These are phyloP conservation scores for Neonothopanus nambi DNA, from an alignment of 1,284 basidiomycete species.

Conservation along the genomic window DNA sequence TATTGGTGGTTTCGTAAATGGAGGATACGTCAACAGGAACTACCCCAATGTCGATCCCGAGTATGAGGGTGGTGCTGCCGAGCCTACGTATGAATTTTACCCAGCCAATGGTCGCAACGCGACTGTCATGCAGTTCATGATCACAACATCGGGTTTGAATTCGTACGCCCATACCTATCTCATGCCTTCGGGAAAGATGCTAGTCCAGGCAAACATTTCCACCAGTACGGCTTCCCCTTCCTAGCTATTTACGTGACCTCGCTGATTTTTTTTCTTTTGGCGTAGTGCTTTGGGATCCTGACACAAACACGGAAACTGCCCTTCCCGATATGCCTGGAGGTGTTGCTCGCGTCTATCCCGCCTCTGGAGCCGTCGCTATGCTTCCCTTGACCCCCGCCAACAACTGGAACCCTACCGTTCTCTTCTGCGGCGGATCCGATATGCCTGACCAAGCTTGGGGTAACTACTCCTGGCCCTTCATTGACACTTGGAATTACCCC, in stretches of 20 bases:
- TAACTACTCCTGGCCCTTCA: conserved; percentile 57
- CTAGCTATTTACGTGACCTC: conserved; percentile 17
- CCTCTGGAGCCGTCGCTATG: conserved; percentile 80
- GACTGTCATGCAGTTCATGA: conserved; percentile 75
- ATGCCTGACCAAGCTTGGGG: conserved; percentile 61
- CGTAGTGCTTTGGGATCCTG: conserved; percentile 32
- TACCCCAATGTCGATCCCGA: conserved; percentile 65
- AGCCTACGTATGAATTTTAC: conserved; percentile 81
- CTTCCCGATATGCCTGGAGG: conserved; percentile 51
- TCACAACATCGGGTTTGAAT: conserved; percentile 85
- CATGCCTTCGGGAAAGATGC: conserved; percentile 80
- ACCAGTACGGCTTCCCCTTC: conserved; percentile 49
- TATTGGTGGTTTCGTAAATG: conserved; percentile 82
- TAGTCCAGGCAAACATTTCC: conserved; percentile 84
- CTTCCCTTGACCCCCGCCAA: conserved; percentile 79
- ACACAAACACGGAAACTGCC: conserved; percentile 48
- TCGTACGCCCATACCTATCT: conserved; percentile 86
- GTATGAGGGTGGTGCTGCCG: conserved; percentile 66
- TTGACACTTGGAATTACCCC: conserved; percentile 55
- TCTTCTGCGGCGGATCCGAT: conserved; percentile 80
- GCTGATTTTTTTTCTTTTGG: conserved; percentile 7
- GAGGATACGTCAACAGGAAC: conserved; percentile 92
- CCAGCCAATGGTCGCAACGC: conserved; percentile 59
- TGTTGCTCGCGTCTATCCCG: conserved; percentile 38
- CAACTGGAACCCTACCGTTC: conserved; percentile 74